Evolutionary conservation across 257 asterid genomes (phyloP).

Genomic region (Voacanga thouarsii): DNA sequence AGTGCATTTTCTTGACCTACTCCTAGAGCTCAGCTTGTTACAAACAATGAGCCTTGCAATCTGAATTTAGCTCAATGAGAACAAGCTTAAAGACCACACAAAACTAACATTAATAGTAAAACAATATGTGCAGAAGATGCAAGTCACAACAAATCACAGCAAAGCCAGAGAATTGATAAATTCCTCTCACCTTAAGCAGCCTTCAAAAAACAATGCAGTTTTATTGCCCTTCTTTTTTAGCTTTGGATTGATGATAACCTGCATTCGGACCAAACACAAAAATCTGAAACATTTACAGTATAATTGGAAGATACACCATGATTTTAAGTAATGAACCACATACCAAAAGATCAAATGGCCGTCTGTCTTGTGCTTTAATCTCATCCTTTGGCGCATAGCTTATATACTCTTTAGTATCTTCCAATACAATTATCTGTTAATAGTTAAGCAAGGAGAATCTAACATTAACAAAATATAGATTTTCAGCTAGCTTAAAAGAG

Average conservation of each 20-base stretch:
- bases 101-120: background rate
- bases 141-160: background rate
- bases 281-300: background rate
- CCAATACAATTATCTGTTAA: conserved; percentile 80
- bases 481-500: conserved; percentile 6
- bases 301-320: background rate
- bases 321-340: conserved; percentile 8
- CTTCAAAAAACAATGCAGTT: conserved; percentile 84
- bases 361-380: conserved; percentile 60
- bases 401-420: conserved; percentile 74
- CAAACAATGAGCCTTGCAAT: background rate
- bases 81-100: background rate
- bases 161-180: background rate
- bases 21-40: background rate
- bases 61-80: background rate
- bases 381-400: conserved; percentile 62
- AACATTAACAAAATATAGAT: background rate
- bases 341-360: conserved; percentile 87
- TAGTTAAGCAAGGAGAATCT: conserved; percentile 10
- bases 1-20: background rate
- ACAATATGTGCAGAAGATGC: background rate
- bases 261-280: conserved; percentile 28
- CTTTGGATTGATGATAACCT: conserved; percentile 86
- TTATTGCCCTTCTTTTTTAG: conserved; percentile 59
- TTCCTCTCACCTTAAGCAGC: conserved; percentile 73